Evolutionary conservation across 2,329 filamentous ascomycete species (phyloP).

Genomic region (Colletotrichum sp.): DNA sequence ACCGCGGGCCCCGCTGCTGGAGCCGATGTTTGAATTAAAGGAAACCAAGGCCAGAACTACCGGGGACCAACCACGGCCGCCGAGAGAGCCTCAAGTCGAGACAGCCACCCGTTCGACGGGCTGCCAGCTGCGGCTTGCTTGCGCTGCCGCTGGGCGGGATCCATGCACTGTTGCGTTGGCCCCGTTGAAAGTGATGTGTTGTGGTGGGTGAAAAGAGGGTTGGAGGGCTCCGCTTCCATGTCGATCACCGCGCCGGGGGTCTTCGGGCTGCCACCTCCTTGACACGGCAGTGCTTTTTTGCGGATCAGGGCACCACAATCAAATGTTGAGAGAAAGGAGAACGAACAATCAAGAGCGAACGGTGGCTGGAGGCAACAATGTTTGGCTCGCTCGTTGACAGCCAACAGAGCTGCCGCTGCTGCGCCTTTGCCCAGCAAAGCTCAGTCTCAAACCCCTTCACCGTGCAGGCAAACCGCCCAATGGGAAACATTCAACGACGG

Average conservation of each 20-base stretch:
- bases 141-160: not conserved
- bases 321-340: not conserved
- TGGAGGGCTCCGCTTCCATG: not conserved
- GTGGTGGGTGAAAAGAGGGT: not conserved
- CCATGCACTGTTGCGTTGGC: not conserved
- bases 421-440: not conserved
- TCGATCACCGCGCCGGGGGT: not conserved
- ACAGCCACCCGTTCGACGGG: not conserved
- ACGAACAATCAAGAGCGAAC: slow-evolving; percentile 6
- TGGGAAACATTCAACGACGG: not conserved
- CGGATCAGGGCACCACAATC: not conserved
- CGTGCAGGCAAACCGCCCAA: not conserved
- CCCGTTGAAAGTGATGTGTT: not conserved
- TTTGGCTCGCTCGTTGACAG: not conserved
- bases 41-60: not conserved
- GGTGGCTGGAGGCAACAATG: not conserved
- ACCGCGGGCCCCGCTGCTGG: not conserved
- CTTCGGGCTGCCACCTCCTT: not conserved
- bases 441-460: not conserved
- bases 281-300: slow-evolving; percentile 7
- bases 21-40: slow-evolving; percentile 18
- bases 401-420: not conserved
- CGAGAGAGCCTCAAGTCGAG: not conserved
- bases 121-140: not conserved
- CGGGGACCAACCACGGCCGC: slow-evolving; percentile 3